These are phyloP conservation scores for Psilocybe tampanensis DNA, from an alignment of 768 basidiomycete genomes.

Conservation along the genomic window DNA sequence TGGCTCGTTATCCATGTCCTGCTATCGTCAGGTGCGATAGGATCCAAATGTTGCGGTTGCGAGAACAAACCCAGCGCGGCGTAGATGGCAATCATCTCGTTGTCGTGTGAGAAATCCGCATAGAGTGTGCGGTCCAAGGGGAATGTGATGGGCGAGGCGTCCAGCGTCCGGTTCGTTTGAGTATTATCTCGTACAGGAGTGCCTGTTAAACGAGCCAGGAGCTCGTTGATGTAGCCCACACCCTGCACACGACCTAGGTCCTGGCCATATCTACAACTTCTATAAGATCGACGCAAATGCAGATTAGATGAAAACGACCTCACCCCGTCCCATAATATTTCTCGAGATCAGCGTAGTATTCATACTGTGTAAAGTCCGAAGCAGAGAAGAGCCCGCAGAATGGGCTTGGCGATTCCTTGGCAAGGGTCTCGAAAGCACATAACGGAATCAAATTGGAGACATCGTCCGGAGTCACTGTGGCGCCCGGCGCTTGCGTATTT, in stretches of 20 bases:
- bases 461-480: slow-evolving; percentile 57
- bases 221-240: slow-evolving; percentile 87
- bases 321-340: slow-evolving; percentile 83
- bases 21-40: slow-evolving; percentile 29
- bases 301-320: slow-evolving; percentile 17
- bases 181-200: slow-evolving; percentile 66
- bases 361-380: slow-evolving; percentile 66
- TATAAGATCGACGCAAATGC: background rate
- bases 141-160: slow-evolving; percentile 64
- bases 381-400: slow-evolving; percentile 75
- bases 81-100: slow-evolving; percentile 81
- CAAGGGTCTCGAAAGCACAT: slow-evolving; percentile 79
- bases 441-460: slow-evolving; percentile 64
- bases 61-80: slow-evolving; percentile 59
- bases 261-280: slow-evolving; percentile 59
- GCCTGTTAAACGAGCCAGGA: slow-evolving; percentile 78
- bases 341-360: slow-evolving; percentile 71
- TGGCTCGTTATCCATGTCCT: slow-evolving; percentile 56
- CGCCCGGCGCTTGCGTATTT: slow-evolving; percentile 63
- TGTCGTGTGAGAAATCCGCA: slow-evolving; percentile 86
- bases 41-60: slow-evolving; percentile 35
- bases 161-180: slow-evolving; percentile 77
- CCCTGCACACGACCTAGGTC: slow-evolving; percentile 75
- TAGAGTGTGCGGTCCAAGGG: slow-evolving; percentile 68
- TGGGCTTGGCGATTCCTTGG: slow-evolving; percentile 49